phyloP scores from a whole-genome alignment of 2,329 filamentous ascomycete species.

The Claviceps sp. region DNA sequence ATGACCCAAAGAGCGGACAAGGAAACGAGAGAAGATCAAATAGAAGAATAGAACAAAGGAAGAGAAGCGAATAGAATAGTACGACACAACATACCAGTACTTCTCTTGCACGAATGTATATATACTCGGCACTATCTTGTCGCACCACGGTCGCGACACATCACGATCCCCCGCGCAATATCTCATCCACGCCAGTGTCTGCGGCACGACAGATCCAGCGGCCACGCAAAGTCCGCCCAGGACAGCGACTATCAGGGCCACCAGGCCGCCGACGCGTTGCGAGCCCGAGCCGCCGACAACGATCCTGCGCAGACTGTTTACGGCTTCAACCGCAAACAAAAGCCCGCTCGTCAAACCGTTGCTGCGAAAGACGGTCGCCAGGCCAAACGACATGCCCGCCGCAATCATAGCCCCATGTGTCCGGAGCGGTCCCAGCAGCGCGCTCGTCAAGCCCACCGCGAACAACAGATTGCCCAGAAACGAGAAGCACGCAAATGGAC shows the following conservation, averaged over 20 bases:
- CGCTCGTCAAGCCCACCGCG: slow-evolving; percentile 28
- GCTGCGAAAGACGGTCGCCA: slow-evolving; percentile 62
- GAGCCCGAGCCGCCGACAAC: not conserved
- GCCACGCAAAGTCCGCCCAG: slow-evolving; percentile 56
- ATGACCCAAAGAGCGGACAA: not conserved
- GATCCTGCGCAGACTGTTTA: slow-evolving; percentile 22
- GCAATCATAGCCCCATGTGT: slow-evolving; percentile 40
- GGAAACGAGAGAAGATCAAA: not conserved
- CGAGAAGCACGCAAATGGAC: slow-evolving; percentile 62
- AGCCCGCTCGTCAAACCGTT: slow-evolving; percentile 79
- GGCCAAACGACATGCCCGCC: slow-evolving; percentile 56
- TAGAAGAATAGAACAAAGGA: not conserved
- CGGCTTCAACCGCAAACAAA: slow-evolving; percentile 52
- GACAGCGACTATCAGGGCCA: slow-evolving; percentile 44
- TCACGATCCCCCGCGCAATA: slow-evolving; percentile 41
- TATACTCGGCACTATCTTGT: slow-evolving; percentile 61
- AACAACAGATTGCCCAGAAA: slow-evolving; percentile 64
- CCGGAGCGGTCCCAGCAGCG: slow-evolving; percentile 5
- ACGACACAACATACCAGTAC: slow-evolving; percentile 58
- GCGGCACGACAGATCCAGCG: slow-evolving; percentile 55
- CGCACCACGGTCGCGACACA: slow-evolving; percentile 60
- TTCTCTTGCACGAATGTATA: slow-evolving; percentile 78
- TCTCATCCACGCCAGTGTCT: slow-evolving; percentile 57
- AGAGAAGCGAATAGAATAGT: not conserved
- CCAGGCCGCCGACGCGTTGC: slow-evolving; percentile 24